These are phyloP conservation scores for Globisporangium perplexum DNA, from an alignment of 352 stramenopile genomes.

Conservation along the genomic window DNA sequence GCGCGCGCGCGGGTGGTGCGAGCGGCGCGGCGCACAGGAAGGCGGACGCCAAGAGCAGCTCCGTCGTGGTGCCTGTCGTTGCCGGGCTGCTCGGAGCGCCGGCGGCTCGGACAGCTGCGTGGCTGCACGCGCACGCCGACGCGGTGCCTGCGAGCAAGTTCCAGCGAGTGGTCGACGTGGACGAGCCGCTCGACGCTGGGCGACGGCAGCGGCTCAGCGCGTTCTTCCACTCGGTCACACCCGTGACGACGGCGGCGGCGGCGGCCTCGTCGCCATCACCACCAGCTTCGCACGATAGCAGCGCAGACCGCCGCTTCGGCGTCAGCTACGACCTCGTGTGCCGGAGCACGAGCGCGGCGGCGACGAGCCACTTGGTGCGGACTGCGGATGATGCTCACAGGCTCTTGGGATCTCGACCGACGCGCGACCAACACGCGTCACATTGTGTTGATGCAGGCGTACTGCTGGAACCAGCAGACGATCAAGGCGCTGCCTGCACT, in stretches of 20 bases:
- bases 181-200: constrained; percentile 9
- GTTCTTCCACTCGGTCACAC: constrained; percentile 16
- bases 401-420: no score
- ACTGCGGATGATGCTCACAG: no score
- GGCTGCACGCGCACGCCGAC: background rate
- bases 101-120: background rate
- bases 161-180: constrained; percentile 7
- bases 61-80: constrained; percentile 23
- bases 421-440: no score
- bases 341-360: constrained; percentile 5
- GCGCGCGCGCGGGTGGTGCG: constrained; percentile 2
- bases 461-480: constrained; percentile 32
- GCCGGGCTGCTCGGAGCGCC: background rate
- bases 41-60: constrained; percentile 22
- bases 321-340: constrained; percentile 24
- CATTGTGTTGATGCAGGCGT: no score
- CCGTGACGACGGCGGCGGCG: background rate
- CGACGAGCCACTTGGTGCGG: constrained; percentile 21
- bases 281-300: background rate
- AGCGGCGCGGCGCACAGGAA: constrained; percentile 3
- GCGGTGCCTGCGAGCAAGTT: background rate
- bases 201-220: constrained; percentile 9
- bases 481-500: constrained; percentile 5
- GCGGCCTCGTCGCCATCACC: background rate
- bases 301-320: background rate